phyloP scores from a whole-genome alignment of 2,329 filamentous ascomycete species.

The Colletotrichum gigasporum region DNA sequence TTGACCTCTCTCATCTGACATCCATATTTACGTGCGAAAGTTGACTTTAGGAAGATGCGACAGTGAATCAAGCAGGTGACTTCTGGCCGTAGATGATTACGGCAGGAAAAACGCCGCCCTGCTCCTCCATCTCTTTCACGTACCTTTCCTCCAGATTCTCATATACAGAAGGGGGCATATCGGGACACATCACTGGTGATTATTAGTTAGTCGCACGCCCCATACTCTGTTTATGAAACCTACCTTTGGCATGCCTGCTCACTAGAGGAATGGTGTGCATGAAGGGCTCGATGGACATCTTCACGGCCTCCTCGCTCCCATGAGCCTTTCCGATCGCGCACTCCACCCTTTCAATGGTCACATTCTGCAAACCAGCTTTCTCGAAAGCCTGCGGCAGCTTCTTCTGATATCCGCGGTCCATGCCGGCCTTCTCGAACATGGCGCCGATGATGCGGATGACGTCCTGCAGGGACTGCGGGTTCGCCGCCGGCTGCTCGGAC shows the following conservation, averaged over 20 bases:
- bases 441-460: slow-evolving; percentile 4
- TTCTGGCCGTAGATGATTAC: neutral
- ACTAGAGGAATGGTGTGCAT: neutral
- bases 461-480: slow-evolving; percentile 5
- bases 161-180: neutral
- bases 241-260: neutral
- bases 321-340: slow-evolving; percentile 1
- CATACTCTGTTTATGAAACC: neutral
- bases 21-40: no score
- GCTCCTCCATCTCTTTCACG: slow-evolving; percentile 21
- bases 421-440: slow-evolving; percentile 18
- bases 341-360: neutral
- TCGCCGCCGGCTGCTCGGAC: neutral
- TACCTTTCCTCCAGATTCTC: slow-evolving; percentile 18
- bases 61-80: neutral
- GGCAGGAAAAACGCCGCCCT: neutral
- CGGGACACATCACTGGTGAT: neutral
- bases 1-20: no score
- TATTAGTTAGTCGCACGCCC: no score
- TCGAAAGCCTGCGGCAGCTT: neutral
- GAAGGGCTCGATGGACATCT: slow-evolving; percentile 4
- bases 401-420: neutral
- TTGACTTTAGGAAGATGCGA: neutral
- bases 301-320: neutral
- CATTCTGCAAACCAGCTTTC: slow-evolving; percentile 17